Evolutionary conservation across 495 filamentous ascomycete species (phyloP), one percentile per base, ranked within the genome.

Genomic region (Tuber magnatum): DNA sequence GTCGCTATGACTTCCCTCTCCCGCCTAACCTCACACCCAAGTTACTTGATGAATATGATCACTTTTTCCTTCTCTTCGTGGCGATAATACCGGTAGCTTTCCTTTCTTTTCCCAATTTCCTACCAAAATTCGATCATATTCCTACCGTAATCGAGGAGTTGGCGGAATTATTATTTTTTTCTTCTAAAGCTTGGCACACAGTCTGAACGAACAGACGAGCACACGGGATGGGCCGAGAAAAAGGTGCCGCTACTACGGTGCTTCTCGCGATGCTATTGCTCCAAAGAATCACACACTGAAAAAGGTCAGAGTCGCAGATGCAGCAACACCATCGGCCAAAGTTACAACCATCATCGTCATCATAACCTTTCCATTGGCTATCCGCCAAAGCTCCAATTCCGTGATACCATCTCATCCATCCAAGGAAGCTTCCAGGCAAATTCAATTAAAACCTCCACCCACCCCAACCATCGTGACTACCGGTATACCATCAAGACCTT

Each of bases 1-100:
- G 56, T 32, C 56, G 56, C 56, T 65, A 65, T 65, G 56, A 65
- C 56, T 65, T 65, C 56, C 56, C 56, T 65, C 28, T 32, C 51
- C 20, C 24, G n/a, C 56, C 56, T 35, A 35, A 65, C 56, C 28
- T 65, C 4, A 65, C 56, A 35, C 56, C 39, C 39, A 40, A 7
- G 39, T 65, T 65, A 28, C 56, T 32, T 35, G 56, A 65, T 28
- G 56, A 65, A 18, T 32, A 65, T 65, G 14, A 65, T 10, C n/a
- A 32, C 3, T 28, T 32, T 65, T 32, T 32, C n/a, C 48, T 22
- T n/a, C 8, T 18, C 46, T 51, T 24, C 46, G 22, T 8, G 28
- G 32, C 24, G 16, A 24, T 56, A 56, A n/a, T 56, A 3, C 39
- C 39, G 39, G 14, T 32, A 61, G 20, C 20, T 3, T 32, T 35